A percentile compares a stretch with the other conserved stretches of the same genome.
Evolutionary conservation across 179 eudicot species (phyloP).

Genomic region (Silene coronaria): DNA sequence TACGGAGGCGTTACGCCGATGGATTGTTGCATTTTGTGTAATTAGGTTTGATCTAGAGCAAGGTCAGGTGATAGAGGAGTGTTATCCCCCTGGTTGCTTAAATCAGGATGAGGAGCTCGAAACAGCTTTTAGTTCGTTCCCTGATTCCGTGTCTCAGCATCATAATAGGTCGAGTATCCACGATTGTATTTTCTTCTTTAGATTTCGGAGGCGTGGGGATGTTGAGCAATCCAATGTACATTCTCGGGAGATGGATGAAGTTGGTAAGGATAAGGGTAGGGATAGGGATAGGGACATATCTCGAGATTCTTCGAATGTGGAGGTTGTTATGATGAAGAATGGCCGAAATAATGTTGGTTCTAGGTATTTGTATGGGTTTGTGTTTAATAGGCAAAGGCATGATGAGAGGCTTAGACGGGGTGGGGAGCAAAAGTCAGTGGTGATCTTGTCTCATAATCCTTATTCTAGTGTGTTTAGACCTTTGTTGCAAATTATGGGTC

Average conservation of each 20-base stretch:
- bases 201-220: slow-evolving; percentile 44
- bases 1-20: slow-evolving; percentile 47
- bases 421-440: slow-evolving; percentile 95
- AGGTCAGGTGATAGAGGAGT: slow-evolving; percentile 89
- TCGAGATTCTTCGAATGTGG: not conserved
- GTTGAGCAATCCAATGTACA: slow-evolving; percentile 19
- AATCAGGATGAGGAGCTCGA: slow-evolving; percentile 77
- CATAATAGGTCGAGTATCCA: slow-evolving; percentile 75
- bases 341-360: slow-evolving; percentile 22
- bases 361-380: slow-evolving; percentile 37
- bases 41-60: slow-evolving; percentile 91
- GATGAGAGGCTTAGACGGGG: slow-evolving; percentile 95
- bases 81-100: slow-evolving; percentile 67
- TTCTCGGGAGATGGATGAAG: slow-evolving; percentile 37
- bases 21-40: slow-evolving; percentile 75
- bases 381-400: slow-evolving; percentile 82
- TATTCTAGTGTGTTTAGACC: slow-evolving; percentile 84
- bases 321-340: not conserved
- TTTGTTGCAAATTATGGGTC: slow-evolving; percentile 82
- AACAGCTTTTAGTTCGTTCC: slow-evolving; percentile 77
- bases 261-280: slow-evolving; percentile 22
- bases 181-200: slow-evolving; percentile 89
- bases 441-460: slow-evolving; percentile 74
- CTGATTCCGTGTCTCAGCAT: slow-evolving; percentile 89
- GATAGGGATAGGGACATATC: not conserved